These are phyloP conservation scores for Debaryomyces fabryi DNA, from an alignment of 1,139 yeast genomes.

Conservation along the genomic window DNA sequence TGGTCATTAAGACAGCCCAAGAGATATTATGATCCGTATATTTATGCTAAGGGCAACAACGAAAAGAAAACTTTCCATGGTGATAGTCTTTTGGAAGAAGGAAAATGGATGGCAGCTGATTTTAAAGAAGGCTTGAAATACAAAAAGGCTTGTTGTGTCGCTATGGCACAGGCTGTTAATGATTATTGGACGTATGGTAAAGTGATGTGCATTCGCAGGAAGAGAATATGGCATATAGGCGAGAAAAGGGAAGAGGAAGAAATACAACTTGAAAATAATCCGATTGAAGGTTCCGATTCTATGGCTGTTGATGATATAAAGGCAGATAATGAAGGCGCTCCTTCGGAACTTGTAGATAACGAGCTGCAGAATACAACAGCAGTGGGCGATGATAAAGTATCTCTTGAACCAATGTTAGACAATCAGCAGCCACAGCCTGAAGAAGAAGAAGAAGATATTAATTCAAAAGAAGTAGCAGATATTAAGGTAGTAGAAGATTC, in stretches of 20 bases:
- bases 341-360: constrained; percentile 13
- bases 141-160: constrained; percentile 69
- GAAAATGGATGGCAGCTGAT: constrained; percentile 83
- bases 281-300: background rate
- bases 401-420: constrained; percentile 9
- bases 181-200: constrained; percentile 83
- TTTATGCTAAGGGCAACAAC: constrained; percentile 36
- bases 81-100: constrained; percentile 77
- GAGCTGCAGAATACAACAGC: constrained; percentile 8
- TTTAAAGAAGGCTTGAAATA: constrained; percentile 70
- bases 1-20: constrained; percentile 93
- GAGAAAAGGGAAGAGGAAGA: constrained; percentile 7
- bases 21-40: constrained; percentile 68
- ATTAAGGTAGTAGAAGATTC: background rate
- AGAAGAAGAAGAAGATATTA: background rate
- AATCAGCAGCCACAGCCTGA: background rate
- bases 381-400: background rate
- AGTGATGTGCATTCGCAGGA: constrained; percentile 57
- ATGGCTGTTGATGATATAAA: constrained; percentile 1
- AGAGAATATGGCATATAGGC: constrained; percentile 19
- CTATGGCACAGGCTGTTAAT: constrained; percentile 67
- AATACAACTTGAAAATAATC: background rate
- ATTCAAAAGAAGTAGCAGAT: background rate
- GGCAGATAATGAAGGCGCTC: constrained; percentile 9
- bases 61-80: constrained; percentile 55